These are phyloP conservation scores for Trametes versicolor DNA, from an alignment of 1,284 basidiomycete genomes.

Conservation along the genomic window DNA sequence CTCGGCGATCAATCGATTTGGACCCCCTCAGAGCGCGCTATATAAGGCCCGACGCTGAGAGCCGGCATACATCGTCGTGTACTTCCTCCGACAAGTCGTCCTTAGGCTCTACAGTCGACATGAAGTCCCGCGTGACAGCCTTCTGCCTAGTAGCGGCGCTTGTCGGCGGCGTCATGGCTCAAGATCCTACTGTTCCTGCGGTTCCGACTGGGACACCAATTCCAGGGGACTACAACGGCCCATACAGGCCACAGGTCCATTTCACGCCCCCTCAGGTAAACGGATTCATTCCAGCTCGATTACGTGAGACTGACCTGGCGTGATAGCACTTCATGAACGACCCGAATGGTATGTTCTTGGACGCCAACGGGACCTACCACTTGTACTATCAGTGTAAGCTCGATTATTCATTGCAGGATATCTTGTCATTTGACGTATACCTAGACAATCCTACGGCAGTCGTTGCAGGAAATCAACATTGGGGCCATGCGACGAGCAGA, in stretches of 20 bases:
- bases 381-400: constrained; percentile 31
- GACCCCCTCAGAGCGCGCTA: too few species aligned
- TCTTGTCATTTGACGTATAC: background rate
- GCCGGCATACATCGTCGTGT: too few species aligned
- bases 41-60: too few species aligned
- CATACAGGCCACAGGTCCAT: constrained; percentile 23
- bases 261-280: constrained; percentile 24
- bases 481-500: constrained; percentile 31
- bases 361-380: constrained; percentile 28
- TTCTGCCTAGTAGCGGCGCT: background rate
- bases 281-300: too few species aligned
- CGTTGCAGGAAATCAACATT: constrained; percentile 27
- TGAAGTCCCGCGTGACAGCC: background rate
- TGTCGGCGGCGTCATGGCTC: background rate
- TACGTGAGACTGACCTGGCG: background rate
- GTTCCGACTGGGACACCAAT: constrained; percentile 5
- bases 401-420: too few species aligned
- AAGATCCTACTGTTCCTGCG: background rate
- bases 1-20: too few species aligned
- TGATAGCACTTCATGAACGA: constrained; percentile 31
- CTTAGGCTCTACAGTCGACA: background rate
- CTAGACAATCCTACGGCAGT: constrained; percentile 25
- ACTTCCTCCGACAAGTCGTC: too few species aligned
- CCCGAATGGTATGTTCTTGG: constrained; percentile 30
- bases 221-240: constrained; percentile 12